Base-by-base conservation (phyloP, 2,329 filamentous ascomycete species). In the Aspergillus thermomutatus region DNA sequence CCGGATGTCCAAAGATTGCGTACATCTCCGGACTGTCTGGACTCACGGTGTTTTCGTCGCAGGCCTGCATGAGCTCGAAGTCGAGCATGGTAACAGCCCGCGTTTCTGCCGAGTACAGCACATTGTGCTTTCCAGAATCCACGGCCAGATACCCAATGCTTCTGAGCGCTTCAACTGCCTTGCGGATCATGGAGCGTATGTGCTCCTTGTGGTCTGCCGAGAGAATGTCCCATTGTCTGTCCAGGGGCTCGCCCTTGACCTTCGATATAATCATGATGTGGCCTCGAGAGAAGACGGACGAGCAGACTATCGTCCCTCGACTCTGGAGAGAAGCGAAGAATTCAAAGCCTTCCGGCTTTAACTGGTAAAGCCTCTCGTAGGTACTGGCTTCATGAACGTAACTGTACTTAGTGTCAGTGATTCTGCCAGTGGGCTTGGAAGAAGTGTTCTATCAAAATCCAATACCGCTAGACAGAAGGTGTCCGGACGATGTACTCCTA, bases 331-430 rank as follows among this genome's bases (percentile, higher is more conserved):
- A 41, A 17, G 57, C 10, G 41, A 61, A 61, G 26, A 37, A 51
- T 8, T 52, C 40, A 26, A 49, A 53, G 3, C 59, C 56, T 10
- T 50, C 25, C 17, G 43, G 49, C n/a, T 34, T 41, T 19, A 27
- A 50, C 21, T 51, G 7, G 25, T 57, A 23, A 9, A 62, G 17
- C 2, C 11, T 31, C 26, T 60, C 60, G 27, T 60, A 62, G 2
- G 50, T 47, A 5, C 46, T 43, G 4, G 34, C 27, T 25, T 61
- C 57, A 9, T 52, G 25, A 1, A 37, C 27, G 31, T 57, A 59
- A 8, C 57, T 55, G 23, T 25, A 34, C 3, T 31, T 8, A 58
- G 26, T 19, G 31, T 37, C 27, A 49, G 47, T 10, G 21, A 21
- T 49, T n/a, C 37, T 2, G n/a, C n/a, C n/a, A n/a, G n/a, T n/a